Percentiles rank a stretch among this genome's conserved stretches.
Conservation (phyloP, 2,329 filamentous ascomycete species). For the Dactylellina parvicollis region DNA sequence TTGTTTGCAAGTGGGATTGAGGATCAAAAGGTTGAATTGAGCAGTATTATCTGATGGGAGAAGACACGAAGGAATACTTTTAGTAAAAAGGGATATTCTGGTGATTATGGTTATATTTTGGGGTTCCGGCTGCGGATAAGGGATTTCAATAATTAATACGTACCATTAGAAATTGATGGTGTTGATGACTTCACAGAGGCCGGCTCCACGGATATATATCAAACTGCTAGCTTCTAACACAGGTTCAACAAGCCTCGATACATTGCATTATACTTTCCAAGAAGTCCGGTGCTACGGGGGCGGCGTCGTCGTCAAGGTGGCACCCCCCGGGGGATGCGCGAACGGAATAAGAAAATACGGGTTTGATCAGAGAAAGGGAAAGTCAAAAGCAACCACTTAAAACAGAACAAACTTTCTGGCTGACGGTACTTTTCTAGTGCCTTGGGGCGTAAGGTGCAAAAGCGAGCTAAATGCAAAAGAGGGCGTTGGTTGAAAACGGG, state of each 20-base stretch:
- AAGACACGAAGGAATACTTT: conserved; percentile 1
- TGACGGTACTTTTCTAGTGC: conserved; percentile 30
- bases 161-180: conserved; percentile 54
- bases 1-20: conserved; percentile 10
- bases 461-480: conserved; percentile 53
- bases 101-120: conserved; percentile 5
- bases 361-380: neutral
- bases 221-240: conserved; percentile 52
- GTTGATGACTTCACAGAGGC: conserved; percentile 53
- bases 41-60: conserved; percentile 27
- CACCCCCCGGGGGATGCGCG: conserved; percentile 44
- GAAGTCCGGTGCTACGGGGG: conserved; percentile 15
- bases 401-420: conserved; percentile 54
- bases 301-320: conserved; percentile 4
- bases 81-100: conserved; percentile 19
- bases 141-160: conserved; percentile 28
- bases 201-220: conserved; percentile 55
- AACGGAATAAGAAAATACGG: conserved; percentile 24
- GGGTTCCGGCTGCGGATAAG: conserved; percentile 16
- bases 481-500: conserved; percentile 53
- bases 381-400: conserved; percentile 54
- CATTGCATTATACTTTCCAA: neutral
- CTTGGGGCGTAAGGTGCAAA: conserved; percentile 3
- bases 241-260: conserved; percentile 29
- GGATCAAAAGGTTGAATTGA: neutral